Evolutionary conservation across 2,329 filamentous ascomycete genomes (phyloP).

Genomic region (Zymoseptoria ardabiliae): DNA sequence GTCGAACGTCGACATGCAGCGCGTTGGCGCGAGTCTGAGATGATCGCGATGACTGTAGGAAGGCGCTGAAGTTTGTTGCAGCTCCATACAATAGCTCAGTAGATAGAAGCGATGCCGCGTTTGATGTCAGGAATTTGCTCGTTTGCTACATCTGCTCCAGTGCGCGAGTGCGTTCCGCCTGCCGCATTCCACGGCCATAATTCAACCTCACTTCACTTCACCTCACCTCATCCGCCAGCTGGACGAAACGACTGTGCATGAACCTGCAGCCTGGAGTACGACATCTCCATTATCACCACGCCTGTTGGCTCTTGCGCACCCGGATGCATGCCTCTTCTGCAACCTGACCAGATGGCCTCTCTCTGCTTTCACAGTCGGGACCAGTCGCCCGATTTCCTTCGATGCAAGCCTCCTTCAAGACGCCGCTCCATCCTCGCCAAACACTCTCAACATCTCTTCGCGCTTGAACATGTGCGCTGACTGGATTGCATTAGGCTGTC

Average conservation of each 20-base stretch:
- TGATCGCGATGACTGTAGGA: not conserved
- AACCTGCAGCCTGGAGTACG: not conserved
- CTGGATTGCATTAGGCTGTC: slow-evolving; percentile 42
- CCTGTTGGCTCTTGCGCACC: not conserved
- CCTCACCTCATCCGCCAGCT: not conserved
- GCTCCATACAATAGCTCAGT: not conserved
- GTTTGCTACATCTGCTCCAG: no score
- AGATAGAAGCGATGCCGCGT: not conserved
- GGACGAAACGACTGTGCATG: no score
- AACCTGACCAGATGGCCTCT: not conserved
- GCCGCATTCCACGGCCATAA: not conserved
- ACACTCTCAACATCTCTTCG: slow-evolving; percentile 28
- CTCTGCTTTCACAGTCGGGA: not conserved
- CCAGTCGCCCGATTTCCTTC: not conserved
- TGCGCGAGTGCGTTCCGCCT: not conserved
- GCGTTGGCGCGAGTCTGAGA: not conserved
- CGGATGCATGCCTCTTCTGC: not conserved
- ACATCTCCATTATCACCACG: not conserved
- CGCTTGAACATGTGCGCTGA: slow-evolving; percentile 42
- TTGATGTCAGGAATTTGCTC: no score
- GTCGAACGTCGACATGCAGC: no score
- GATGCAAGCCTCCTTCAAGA: not conserved
- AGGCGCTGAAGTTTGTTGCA: not conserved
- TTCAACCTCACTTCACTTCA: not conserved
- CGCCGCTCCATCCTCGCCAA: slow-evolving; percentile 23